phyloP scores from a whole-genome alignment of 2,329 filamentous ascomycete species.

The Botrytis aclada region DNA sequence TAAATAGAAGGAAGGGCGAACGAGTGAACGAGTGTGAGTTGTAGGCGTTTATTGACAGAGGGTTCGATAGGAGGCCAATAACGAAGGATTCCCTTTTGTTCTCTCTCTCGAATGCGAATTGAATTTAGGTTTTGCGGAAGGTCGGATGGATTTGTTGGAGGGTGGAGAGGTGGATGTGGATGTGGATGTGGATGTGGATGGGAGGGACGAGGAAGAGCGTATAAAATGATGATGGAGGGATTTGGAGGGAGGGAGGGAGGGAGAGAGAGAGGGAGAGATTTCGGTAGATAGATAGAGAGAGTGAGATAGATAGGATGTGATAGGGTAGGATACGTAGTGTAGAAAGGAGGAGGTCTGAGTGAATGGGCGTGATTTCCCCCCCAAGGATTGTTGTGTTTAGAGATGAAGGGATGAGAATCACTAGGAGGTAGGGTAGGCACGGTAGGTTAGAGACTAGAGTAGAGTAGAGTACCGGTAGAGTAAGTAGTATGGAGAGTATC shows the following conservation, averaged over 20 bases:
- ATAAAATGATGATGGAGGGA: neutral
- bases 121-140: constrained; percentile 1
- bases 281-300: neutral
- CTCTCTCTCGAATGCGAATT: neutral
- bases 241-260: neutral
- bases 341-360: neutral
- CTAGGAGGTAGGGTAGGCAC: neutral
- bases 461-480: neutral
- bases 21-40: neutral
- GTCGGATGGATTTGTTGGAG: constrained; percentile 3
- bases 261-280: neutral
- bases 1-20: neutral
- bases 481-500: neutral
- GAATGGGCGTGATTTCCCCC: neutral
- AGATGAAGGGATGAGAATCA: neutral
- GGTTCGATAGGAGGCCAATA: constrained; percentile 3
- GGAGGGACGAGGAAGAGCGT: neutral
- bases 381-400: neutral
- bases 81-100: constrained; percentile 1
- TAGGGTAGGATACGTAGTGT: neutral
- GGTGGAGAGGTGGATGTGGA: neutral
- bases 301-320: neutral
- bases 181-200: neutral
- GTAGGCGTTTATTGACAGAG: neutral
- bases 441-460: neutral